Percentiles rank a stretch among this genome's conserved stretches.
phyloP scores from a whole-genome alignment of 306 rosid genomes.

The Cotoneaster glaucophyllus region DNA sequence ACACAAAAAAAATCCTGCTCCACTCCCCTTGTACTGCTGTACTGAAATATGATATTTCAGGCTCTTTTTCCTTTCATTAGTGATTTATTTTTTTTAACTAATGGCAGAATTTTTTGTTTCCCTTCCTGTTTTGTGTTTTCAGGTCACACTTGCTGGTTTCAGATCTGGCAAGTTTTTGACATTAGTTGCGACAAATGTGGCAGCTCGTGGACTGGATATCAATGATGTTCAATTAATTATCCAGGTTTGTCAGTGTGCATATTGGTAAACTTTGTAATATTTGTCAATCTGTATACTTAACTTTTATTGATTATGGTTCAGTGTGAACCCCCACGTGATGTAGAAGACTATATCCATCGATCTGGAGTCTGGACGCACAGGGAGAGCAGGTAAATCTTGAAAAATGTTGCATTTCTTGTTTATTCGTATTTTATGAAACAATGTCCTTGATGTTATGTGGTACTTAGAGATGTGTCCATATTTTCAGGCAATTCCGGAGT shows the following conservation, averaged over 20 bases:
- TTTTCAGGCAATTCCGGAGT: conserved; percentile 77
- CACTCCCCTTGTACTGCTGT: neutral
- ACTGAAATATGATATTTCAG: neutral
- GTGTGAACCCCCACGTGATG: conserved; percentile 95
- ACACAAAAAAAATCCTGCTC: too few relatives aligned
- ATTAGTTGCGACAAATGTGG: conserved; percentile 92
- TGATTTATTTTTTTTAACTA: neutral
- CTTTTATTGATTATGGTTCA: conserved; percentile 20
- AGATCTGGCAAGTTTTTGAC: conserved; percentile 74
- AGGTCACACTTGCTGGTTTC: conserved; percentile 74
- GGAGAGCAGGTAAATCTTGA: conserved; percentile 68
- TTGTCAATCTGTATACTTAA: conserved; percentile 10
- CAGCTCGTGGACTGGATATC: conserved; percentile 92
- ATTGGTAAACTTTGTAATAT: neutral
- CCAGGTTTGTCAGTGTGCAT: conserved; percentile 45
- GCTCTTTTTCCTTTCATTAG: neutral
- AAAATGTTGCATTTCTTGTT: neutral
- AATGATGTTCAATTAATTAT: conserved; percentile 87
- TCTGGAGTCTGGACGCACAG: conserved; percentile 96
- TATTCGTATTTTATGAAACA: neutral
- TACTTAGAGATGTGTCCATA: neutral
- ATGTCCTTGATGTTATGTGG: neutral
- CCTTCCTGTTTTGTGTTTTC: conserved; percentile 15
- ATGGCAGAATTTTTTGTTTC: neutral
- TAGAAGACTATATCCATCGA: conserved; percentile 91